A percentile compares a stretch with the other conserved stretches of the same genome.
These are phyloP conservation scores for Eurotiales sp. DNA, from an alignment of 2,329 filamentous ascomycete genomes.

Conservation along the genomic window DNA sequence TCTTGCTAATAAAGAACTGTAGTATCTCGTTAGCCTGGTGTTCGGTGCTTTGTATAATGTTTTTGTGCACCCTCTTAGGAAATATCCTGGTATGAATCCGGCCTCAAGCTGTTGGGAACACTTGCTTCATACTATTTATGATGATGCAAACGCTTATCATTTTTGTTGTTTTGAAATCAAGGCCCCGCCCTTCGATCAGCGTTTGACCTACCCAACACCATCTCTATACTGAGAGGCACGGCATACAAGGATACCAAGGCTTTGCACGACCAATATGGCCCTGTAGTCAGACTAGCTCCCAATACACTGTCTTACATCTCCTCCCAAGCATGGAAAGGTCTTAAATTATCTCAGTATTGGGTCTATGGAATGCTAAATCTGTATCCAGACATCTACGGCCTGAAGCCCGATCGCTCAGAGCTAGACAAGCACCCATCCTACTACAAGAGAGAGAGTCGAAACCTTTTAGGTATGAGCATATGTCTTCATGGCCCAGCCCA, in stretches of 20 bases:
- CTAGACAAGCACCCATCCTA: slow-evolving; percentile 6
- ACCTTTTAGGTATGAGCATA: background rate
- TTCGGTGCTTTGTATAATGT: slow-evolving; percentile 4
- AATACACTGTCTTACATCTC: slow-evolving; percentile 11
- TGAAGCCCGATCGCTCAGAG: slow-evolving; percentile 11
- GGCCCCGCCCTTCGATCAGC: background rate
- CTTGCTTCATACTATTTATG: background rate
- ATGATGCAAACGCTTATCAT: background rate
- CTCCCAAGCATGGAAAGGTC: slow-evolving; percentile 12
- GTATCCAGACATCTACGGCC: slow-evolving; percentile 4
- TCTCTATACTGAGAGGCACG: slow-evolving; percentile 3
- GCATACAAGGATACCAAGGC: slow-evolving; percentile 8
- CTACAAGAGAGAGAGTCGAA: background rate
- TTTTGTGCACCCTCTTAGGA: slow-evolving; percentile 9
- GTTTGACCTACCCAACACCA: background rate
- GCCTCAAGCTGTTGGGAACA: background rate
- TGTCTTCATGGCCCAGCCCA: background rate
- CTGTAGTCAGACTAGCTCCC: slow-evolving; percentile 9
- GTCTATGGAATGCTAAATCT: background rate
- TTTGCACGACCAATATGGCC: slow-evolving; percentile 8
- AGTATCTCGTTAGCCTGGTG: slow-evolving; percentile 1
- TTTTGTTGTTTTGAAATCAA: background rate
- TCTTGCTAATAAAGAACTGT: background rate
- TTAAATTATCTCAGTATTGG: no score
- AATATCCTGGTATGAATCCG: slow-evolving; percentile 7